phyloP scores from a whole-genome alignment of 2,329 filamentous ascomycete genomes.

The Xylariaceae sp. region DNA sequence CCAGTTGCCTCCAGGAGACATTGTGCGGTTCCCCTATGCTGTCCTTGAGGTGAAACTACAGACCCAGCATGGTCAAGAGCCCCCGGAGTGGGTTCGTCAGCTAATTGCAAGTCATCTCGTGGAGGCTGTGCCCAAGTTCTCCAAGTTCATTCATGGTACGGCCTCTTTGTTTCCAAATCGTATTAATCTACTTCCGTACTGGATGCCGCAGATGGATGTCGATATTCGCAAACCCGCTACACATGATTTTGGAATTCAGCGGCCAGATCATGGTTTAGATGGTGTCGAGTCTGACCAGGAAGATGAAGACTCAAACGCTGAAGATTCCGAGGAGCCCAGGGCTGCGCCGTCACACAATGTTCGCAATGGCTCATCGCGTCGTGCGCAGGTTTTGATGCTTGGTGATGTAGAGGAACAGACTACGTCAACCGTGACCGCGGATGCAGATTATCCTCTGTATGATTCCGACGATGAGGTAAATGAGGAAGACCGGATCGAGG shows the following conservation, averaged over 20 bases:
- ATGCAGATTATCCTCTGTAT: conserved; percentile 80
- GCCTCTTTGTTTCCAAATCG: conserved; percentile 80
- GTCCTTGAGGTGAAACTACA: conserved; percentile 97
- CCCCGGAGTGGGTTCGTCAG: conserved; percentile 93
- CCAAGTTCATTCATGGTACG: conserved; percentile 96
- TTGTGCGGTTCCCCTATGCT: conserved; percentile 91
- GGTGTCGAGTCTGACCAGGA: conserved; percentile 76
- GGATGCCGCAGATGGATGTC: conserved; percentile 97
- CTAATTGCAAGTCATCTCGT: conserved; percentile 90
- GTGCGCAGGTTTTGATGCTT: conserved; percentile 21
- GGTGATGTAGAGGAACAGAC: conserved; percentile 81
- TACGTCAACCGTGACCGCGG: conserved; percentile 52
- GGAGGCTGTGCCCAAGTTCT: conserved; percentile 98
- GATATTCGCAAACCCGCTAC: conserved; percentile 92
- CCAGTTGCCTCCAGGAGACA: conserved; percentile 77
- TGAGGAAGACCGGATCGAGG: conserved; percentile 69
- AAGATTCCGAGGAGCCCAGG: conserved; percentile 39
- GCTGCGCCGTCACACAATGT: conserved; percentile 12
- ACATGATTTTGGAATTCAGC: conserved; percentile 85
- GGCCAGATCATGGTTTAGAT: conserved; percentile 68
- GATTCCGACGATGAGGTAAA: conserved; percentile 85
- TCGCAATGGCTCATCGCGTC: conserved; percentile 21
- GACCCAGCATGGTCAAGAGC: conserved; percentile 90
- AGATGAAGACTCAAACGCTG: conserved; percentile 66
- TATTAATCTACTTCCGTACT: conserved; percentile 89